phyloP scores from a whole-genome alignment of 2,329 filamentous ascomycete genomes.

The Dryadomyces sulphureus region DNA sequence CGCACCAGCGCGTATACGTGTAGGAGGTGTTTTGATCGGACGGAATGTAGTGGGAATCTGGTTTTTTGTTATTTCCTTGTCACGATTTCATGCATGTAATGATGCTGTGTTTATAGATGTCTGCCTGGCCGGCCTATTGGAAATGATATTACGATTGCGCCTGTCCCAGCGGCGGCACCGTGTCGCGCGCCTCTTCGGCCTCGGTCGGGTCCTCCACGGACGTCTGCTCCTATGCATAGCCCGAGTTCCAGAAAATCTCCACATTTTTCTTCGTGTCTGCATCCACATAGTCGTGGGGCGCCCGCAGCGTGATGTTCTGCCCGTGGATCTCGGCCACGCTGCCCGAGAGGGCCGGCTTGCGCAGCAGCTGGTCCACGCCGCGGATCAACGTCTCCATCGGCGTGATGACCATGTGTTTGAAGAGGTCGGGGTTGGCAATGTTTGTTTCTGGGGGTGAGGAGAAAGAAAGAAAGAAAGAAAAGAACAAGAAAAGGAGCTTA shows the following conservation, averaged over 20 bases:
- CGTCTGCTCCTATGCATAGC: slow-evolving; percentile 10
- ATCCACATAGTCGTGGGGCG: slow-evolving; percentile 29
- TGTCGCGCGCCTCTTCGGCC: not conserved
- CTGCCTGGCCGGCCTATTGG: too few relatives aligned
- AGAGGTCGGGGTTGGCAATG: slow-evolving; percentile 28
- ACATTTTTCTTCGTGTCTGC: slow-evolving; percentile 31
- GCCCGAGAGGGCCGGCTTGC: slow-evolving; percentile 24
- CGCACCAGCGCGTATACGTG: slow-evolving; percentile 36
- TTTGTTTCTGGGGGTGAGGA: slow-evolving; percentile 23
- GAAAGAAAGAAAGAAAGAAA: not conserved
- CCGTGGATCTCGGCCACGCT: slow-evolving; percentile 36
- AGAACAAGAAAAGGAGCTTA: slow-evolving; percentile 12
- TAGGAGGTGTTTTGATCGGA: too few relatives aligned
- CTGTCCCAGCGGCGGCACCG: not conserved
- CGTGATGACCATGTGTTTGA: slow-evolving; percentile 32
- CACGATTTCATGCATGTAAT: too few relatives aligned
- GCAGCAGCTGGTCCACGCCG: slow-evolving; percentile 27
- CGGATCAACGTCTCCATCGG: slow-evolving; percentile 31
- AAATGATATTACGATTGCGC: not conserved
- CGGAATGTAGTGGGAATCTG: too few relatives aligned
- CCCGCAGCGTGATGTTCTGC: slow-evolving; percentile 29
- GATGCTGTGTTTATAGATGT: too few relatives aligned
- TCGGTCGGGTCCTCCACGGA: not conserved
- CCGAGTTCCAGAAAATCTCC: slow-evolving; percentile 29
- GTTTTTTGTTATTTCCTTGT: too few relatives aligned